phyloP scores from a whole-genome alignment of 169 alveolate genomes.

The Plasmodium yoelii region DNA sequence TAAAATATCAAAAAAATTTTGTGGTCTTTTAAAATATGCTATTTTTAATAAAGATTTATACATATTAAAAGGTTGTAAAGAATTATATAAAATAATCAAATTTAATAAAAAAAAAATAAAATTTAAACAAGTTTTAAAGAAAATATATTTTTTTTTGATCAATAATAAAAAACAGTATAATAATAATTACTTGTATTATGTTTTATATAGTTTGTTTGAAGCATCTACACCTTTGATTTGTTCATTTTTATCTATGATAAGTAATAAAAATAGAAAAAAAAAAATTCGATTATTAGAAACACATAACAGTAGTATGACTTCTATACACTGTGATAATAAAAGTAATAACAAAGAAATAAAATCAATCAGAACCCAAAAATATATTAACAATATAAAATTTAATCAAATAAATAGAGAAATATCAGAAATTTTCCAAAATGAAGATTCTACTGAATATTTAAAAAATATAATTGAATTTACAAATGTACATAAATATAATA shows the following conservation, averaged over 20 bases:
- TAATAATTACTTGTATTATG: slow-evolving; percentile 35
- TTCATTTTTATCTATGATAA: neutral
- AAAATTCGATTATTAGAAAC: no score
- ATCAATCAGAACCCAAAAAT: neutral
- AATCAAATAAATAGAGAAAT: neutral
- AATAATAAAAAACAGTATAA: slow-evolving; percentile 13
- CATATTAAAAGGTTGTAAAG: slow-evolving; percentile 7
- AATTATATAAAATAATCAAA: slow-evolving; percentile 28
- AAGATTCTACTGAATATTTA: neutral
- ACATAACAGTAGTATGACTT: no score
- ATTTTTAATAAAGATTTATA: slow-evolving; percentile 33
- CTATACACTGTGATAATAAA: no score
- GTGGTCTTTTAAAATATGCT: slow-evolving; percentile 3
- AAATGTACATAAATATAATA: slow-evolving; percentile 12
- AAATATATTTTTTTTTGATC: slow-evolving; percentile 8
- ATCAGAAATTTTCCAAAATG: neutral
- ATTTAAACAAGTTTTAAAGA: slow-evolving; percentile 14
- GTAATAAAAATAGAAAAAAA: no score
- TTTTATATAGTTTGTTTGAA: slow-evolving; percentile 26
- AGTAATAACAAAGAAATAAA: no score
- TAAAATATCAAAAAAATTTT: neutral
- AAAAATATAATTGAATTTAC: slow-evolving; percentile 10
- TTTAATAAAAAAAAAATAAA: slow-evolving; percentile 11
- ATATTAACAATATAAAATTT: neutral
- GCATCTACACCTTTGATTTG: slow-evolving; percentile 3